phyloP scores from a whole-genome alignment of 768 basidiomycete genomes.

The Steccherinum ochraceum region DNA sequence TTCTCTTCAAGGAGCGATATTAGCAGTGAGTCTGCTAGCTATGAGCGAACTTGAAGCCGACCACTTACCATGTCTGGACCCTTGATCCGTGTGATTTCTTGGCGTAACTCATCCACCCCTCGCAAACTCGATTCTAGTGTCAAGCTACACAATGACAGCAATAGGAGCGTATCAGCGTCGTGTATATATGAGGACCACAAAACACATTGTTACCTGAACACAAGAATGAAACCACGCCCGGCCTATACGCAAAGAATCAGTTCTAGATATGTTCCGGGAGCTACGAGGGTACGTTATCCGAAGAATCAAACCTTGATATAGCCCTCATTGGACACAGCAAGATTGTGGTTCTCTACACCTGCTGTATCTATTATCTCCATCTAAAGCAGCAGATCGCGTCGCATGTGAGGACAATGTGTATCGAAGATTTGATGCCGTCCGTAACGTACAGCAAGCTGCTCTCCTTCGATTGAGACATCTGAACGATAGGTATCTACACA shows the following conservation, averaged over 20 bases:
- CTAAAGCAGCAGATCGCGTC: constrained; percentile 28
- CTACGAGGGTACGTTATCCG: no score
- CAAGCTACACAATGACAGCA: constrained; percentile 38
- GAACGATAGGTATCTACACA: neutral
- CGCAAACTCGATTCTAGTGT: constrained; percentile 77
- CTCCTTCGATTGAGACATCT: constrained; percentile 48
- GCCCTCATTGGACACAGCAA: constrained; percentile 71
- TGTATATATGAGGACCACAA: no score
- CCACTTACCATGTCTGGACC: constrained; percentile 55
- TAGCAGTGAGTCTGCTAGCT: no score
- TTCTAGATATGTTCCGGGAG: no score
- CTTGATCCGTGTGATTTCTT: constrained; percentile 78
- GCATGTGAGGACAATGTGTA: constrained; percentile 28
- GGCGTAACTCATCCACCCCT: constrained; percentile 74
- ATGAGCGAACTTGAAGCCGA: neutral
- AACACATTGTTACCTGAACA: constrained; percentile 56
- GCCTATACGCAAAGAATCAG: constrained; percentile 33
- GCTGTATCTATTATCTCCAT: constrained; percentile 80
- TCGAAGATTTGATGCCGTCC: constrained; percentile 57
- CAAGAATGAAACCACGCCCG: constrained; percentile 71
- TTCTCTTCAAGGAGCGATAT: constrained; percentile 37
- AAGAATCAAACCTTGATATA: constrained; percentile 88
- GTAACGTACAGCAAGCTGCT: constrained; percentile 56
- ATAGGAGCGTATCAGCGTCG: no score
- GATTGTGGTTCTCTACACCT: constrained; percentile 85